phyloP scores from a whole-genome alignment of 108 stramenopile species.

The Chaetoceros muelleri region DNA sequence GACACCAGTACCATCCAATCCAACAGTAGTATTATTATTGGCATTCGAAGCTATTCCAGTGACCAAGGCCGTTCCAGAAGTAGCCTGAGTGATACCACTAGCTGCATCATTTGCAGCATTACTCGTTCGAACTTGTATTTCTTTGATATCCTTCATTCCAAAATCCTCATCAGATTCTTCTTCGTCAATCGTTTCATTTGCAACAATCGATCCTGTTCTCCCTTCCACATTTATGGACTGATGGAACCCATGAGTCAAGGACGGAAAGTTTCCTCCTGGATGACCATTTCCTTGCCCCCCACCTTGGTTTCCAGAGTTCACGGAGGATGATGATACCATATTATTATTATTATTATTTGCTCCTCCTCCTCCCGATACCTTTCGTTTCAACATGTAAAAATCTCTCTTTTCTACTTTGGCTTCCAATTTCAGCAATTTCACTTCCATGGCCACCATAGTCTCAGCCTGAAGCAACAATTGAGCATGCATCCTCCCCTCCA shows the following conservation, averaged over 20 bases:
- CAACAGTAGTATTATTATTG: too few species aligned
- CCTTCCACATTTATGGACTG: background rate
- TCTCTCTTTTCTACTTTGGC: slow-evolving; percentile 32
- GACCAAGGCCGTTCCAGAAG: background rate
- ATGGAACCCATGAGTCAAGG: background rate
- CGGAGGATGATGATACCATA: too few species aligned
- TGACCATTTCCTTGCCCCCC: background rate
- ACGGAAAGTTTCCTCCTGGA: background rate
- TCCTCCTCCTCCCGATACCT: background rate
- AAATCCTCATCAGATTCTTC: background rate
- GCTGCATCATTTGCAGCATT: background rate
- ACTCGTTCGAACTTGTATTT: background rate
- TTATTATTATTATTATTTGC: background rate
- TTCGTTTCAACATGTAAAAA: background rate
- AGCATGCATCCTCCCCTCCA: slow-evolving; percentile 33
- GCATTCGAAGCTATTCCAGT: too few species aligned
- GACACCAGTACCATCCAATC: too few species aligned
- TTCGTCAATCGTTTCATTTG: slow-evolving; percentile 4
- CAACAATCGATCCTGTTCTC: background rate
- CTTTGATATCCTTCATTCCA: background rate
- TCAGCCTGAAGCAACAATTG: slow-evolving; percentile 39
- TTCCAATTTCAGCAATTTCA: slow-evolving; percentile 36
- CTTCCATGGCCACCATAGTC: slow-evolving; percentile 47
- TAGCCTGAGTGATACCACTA: background rate
- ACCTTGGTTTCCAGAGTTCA: too few species aligned